These are phyloP conservation scores for Tillandsia leiboldiana DNA, from an alignment of 176 grass and related monocot species.

Conservation along the genomic window DNA sequence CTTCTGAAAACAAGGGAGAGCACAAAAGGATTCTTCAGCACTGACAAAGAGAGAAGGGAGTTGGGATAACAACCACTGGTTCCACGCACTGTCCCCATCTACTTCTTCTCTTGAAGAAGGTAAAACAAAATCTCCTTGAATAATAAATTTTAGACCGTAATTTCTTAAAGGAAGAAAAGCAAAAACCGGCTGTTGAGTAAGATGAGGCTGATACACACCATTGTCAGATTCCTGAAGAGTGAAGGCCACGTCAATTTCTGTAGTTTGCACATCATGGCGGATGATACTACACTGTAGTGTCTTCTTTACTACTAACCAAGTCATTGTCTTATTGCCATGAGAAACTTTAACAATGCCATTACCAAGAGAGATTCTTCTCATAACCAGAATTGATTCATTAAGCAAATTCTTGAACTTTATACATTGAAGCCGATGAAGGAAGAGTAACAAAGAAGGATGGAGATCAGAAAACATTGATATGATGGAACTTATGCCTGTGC, in stretches of 20 bases:
- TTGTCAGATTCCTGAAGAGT: conserved; percentile 63
- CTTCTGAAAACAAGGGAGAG: conserved; percentile 60
- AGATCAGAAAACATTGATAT: conserved; percentile 97
- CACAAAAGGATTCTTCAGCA: conserved; percentile 65
- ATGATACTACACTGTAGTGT: conserved; percentile 45
- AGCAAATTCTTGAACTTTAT: conserved; percentile 80
- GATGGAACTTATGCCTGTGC: conserved; percentile 45
- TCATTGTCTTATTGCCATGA: conserved; percentile 73
- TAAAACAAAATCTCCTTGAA: conserved; percentile 92
- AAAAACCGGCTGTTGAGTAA: conserved; percentile 86
- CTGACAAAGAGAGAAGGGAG: conserved; percentile 70
- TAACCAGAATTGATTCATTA: conserved; percentile 41
- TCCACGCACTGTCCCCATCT: conserved; percentile 94
- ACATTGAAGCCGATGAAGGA: conserved; percentile 74
- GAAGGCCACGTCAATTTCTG: conserved; percentile 88
- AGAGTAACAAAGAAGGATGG: conserved; percentile 85
- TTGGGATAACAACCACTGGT: conserved; percentile 93
- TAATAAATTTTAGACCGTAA: conserved; percentile 93
- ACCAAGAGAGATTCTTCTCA: conserved; percentile 66
- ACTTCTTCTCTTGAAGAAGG: conserved; percentile 98
- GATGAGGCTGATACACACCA: conserved; percentile 54
- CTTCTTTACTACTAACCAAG: conserved; percentile 76
- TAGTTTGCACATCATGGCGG: conserved; percentile 64
- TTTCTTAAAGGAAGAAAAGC: conserved; percentile 93
- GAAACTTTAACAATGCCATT: conserved; percentile 89